A percentile compares a stretch with the other conserved stretches of the same genome.
These are phyloP conservation scores for Aeschynomene evenia DNA, from an alignment of 306 rosid species.

Conservation along the genomic window DNA sequence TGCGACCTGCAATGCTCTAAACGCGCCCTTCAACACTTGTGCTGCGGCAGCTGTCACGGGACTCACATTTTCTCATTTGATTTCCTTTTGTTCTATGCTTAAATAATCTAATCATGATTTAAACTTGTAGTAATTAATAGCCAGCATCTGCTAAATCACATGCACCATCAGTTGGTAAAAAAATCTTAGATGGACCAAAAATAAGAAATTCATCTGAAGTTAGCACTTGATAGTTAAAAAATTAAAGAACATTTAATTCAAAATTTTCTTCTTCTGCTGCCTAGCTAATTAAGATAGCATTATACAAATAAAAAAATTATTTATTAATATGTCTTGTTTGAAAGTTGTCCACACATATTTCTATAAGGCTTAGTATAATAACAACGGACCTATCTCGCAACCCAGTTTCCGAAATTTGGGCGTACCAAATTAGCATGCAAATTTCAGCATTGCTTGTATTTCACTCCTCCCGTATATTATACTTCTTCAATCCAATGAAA, in stretches of 20 bases:
- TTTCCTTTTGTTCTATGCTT: background rate
- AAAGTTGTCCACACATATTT: background rate
- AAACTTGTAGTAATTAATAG: background rate
- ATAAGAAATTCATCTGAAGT: too few relatives aligned
- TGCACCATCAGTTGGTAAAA: too few relatives aligned
- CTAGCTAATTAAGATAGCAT: too few relatives aligned
- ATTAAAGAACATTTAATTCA: too few relatives aligned
- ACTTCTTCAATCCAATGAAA: background rate
- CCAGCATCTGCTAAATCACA: background rate
- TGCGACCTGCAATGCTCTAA: background rate
- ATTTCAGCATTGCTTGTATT: background rate
- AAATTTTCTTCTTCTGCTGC: too few relatives aligned
- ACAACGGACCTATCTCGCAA: background rate
- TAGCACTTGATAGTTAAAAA: too few relatives aligned
- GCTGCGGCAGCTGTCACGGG: background rate
- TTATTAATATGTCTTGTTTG: background rate
- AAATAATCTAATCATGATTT: background rate
- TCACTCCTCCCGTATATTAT: background rate
- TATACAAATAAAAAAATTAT: too few relatives aligned
- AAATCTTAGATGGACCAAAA: too few relatives aligned
- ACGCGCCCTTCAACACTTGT: background rate
- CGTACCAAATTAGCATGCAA: background rate
- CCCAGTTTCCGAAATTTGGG: background rate
- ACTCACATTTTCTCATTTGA: background rate
- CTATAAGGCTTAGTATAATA: background rate